Base-by-base conservation (phyloP, 2,329 filamentous ascomycete genomes). In the Cercospora zeina region DNA sequence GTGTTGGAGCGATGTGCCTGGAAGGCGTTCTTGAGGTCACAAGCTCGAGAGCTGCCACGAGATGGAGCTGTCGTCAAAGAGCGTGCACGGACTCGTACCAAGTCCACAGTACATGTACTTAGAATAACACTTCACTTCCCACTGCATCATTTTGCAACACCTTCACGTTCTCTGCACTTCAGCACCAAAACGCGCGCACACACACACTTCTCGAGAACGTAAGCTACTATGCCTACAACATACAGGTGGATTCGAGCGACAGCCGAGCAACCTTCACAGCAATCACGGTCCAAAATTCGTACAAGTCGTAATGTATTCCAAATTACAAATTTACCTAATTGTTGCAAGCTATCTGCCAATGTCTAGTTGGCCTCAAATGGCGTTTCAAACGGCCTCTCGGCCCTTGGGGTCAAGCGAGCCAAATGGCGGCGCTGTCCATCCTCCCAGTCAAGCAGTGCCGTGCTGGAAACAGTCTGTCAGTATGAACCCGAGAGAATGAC, bases 341-440 rank as follows among this genome's bases (percentile, higher is more conserved):
- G 16, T 45, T 45, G 39, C 39, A 45, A 45, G 39, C 39, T 21
- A 24, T 21, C 39, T 45, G 21, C 16, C 39, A 21, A 45, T 13
- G 39, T 24, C 39, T 45, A 59, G 31, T 60, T 63, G 10, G 50
- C 51, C 63, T 79, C 77, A 54, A 78, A 78, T 1, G 76, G 75
- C 7, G 79, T 95, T 81, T 95, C 88, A 67, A 80, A 90, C 0
- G 90, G 90, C 63, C 79, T 76, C 80, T 96, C 91, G 1, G 90
- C 91, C 77, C 93, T 89, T 0, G 91, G 90, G 4, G 90, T 93
- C 71, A 96, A 88, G 47, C 91, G 83, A 4, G 90, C 91, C 65
- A 96, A 77, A 77, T 96, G 91, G 55, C 91, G 83, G 62, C 91
- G 81, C 75, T 90, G 86, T 2, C 90, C 90, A 73, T 85, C 85